These are phyloP conservation scores for Candida germanica DNA, from an alignment of 805 yeast species.

Conservation along the genomic window DNA sequence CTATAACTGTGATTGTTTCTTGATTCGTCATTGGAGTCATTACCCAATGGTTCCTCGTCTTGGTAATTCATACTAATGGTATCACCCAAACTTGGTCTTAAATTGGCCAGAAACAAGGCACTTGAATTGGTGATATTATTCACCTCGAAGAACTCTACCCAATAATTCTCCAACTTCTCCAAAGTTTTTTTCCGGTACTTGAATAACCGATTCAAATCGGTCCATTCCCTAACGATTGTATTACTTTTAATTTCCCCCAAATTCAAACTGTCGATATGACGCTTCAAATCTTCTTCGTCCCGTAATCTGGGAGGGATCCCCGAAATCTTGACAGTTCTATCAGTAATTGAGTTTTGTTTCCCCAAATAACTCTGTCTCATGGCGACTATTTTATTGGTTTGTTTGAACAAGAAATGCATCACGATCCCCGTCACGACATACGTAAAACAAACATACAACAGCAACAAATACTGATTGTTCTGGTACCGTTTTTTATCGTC, in stretches of 20 bases:
- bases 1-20: too few species aligned
- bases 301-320: slow-evolving; percentile 87
- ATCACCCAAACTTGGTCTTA: slow-evolving; percentile 29
- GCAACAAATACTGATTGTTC: slow-evolving; percentile 53
- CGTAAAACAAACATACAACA: slow-evolving; percentile 88
- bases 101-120: slow-evolving; percentile 24
- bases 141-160: slow-evolving; percentile 28
- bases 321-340: slow-evolving; percentile 80
- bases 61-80: slow-evolving; percentile 18
- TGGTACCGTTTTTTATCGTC: slow-evolving; percentile 14
- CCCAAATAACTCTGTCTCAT: slow-evolving; percentile 83
- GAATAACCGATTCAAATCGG: slow-evolving; percentile 62
- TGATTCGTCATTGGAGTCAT: not conserved
- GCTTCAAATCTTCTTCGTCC: slow-evolving; percentile 62
- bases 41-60: slow-evolving; percentile 1
- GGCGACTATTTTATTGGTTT: slow-evolving; percentile 68
- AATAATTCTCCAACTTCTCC: slow-evolving; percentile 51
- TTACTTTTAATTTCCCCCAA: slow-evolving; percentile 78
- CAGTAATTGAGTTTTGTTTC: slow-evolving; percentile 82
- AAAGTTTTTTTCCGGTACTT: slow-evolving; percentile 54
- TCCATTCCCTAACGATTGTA: slow-evolving; percentile 87
- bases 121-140: slow-evolving; percentile 27
- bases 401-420: slow-evolving; percentile 56
- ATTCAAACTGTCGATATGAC: slow-evolving; percentile 72
- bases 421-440: slow-evolving; percentile 77